Percentiles rank a stretch among this genome's conserved stretches.
These are phyloP conservation scores for Cladophialophora bantiana DNA, from an alignment of 2,329 filamentous ascomycete species.

Conservation along the genomic window DNA sequence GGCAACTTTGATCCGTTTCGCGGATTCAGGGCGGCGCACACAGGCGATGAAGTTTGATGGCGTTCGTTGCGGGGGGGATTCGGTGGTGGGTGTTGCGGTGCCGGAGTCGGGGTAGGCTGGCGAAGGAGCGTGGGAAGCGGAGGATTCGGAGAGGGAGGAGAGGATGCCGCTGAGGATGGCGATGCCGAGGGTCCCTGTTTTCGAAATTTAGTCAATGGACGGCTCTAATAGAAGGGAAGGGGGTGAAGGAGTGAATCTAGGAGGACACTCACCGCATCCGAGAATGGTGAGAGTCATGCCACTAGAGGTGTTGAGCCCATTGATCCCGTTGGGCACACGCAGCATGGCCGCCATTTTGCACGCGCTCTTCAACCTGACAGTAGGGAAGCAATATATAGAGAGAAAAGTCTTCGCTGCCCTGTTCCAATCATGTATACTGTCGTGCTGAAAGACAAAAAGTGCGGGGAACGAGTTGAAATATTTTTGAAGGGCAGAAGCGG, in stretches of 20 bases:
- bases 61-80: conserved; percentile 60
- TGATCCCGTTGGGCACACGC: conserved; percentile 29
- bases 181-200: conserved; percentile 79
- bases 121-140: conserved; percentile 47
- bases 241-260: neutral
- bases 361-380: neutral
- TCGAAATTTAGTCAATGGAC: neutral
- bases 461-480: conserved; percentile 22
- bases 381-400: neutral
- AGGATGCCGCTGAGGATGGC: conserved; percentile 84
- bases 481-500: conserved; percentile 7
- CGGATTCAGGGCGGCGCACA: conserved; percentile 73
- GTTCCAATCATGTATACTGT: neutral
- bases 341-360: conserved; percentile 28
- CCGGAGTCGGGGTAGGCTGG: conserved; percentile 50
- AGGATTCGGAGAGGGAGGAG: conserved; percentile 64
- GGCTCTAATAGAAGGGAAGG: neutral
- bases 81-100: conserved; percentile 47
- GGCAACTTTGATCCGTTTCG: conserved; percentile 70
- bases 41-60: conserved; percentile 82
- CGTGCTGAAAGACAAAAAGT: neutral
- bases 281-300: conserved; percentile 73
- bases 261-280: conserved; percentile 72
- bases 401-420: neutral
- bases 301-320: conserved; percentile 15